These are phyloP conservation scores for Teunomyces pallodes DNA, from an alignment of 805 yeast genomes.

Conservation along the genomic window DNA sequence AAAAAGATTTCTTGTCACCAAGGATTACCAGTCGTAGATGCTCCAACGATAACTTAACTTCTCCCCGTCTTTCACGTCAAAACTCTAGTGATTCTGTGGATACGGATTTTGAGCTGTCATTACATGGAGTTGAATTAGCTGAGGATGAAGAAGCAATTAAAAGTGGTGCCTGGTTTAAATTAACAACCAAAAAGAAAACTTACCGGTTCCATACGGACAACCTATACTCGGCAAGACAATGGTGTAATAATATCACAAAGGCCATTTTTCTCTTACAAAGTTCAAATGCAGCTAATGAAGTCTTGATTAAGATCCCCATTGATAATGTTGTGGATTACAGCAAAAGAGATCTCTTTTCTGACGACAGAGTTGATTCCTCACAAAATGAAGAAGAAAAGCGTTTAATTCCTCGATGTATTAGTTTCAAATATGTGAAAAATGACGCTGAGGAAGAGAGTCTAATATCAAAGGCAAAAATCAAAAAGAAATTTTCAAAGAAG, in stretches of 20 bases:
- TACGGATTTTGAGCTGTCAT: background rate
- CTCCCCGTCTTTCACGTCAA: background rate
- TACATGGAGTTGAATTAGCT: background rate
- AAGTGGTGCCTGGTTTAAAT: constrained; percentile 50
- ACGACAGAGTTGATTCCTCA: constrained; percentile 4
- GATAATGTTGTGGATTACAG: constrained; percentile 63
- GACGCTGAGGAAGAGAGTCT: constrained; percentile 3
- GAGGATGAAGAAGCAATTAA: constrained; percentile 19
- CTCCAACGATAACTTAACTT: background rate
- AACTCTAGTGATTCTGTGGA: constrained; percentile 1
- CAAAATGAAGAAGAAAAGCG: constrained; percentile 24
- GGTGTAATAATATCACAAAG: constrained; percentile 75
- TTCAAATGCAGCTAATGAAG: constrained; percentile 67
- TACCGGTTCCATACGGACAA: constrained; percentile 75
- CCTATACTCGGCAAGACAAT: constrained; percentile 66
- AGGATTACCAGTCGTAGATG: constrained; percentile 1
- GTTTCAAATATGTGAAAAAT: constrained; percentile 51
- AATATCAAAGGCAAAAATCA: background rate
- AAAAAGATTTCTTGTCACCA: constrained; percentile 4
- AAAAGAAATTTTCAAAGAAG: constrained; percentile 8
- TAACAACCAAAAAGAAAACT: constrained; percentile 55
- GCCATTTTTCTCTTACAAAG: constrained; percentile 64
- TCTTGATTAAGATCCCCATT: constrained; percentile 73
- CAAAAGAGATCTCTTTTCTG: constrained; percentile 49
- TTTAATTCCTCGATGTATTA: constrained; percentile 35